Evolutionary conservation across 176 grass and related monocot genomes (phyloP), one percentile per base, ranked within the genome.

Genomic region (Elymus sibiricus): DNA sequence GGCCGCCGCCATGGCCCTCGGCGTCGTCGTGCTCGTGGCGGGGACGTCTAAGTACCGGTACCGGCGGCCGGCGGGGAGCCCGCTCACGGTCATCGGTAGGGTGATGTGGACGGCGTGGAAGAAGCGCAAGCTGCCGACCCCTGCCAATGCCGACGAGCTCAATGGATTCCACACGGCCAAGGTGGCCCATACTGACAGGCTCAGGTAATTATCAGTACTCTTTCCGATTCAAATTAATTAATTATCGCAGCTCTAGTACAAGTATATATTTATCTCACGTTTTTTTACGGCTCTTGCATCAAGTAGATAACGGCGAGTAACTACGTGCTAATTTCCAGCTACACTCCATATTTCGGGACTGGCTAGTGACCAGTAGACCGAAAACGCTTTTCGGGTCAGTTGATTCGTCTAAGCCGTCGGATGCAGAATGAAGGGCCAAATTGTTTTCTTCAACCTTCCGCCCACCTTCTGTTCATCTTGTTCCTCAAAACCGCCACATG

Each of bases 31-130:
- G 55, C 21, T 97, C 82, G 28, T 97, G 19, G 70, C 60, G 4
- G 94, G 87, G 11, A 94, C 84, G 37, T 9, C 84, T 17, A 94
- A 43, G 82, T 92, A 94, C 81, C 27, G 90, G 42, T 91, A 88
- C 75, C 73, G 87, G 11, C 12, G 89, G 31, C 92, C 94, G 0
- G 78, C 72, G 31, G 92, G 94, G 13, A 97, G 89, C 85, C 94
- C 94, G 10, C 77, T 94, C 34, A 81, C 90, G 1, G 88, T 83
- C 2, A 84, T 97, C 27, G 86, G 82, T 0, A 51, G 85, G 80
- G 94, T 97, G 69, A 11, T 97, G 58, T 81, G 64, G 61, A 58
- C 85, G 0, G 89, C 92, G 55, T 90, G 87, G 87, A 88, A 84
- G 85, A 90, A 94, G 73, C 78, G 86, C 9, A 24, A 65, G 28